A percentile compares a stretch with the other conserved stretches of the same genome.
Conservation (phyloP, 192 early-diverging fungal species). For the Fimicolochytrium jonesii region DNA sequence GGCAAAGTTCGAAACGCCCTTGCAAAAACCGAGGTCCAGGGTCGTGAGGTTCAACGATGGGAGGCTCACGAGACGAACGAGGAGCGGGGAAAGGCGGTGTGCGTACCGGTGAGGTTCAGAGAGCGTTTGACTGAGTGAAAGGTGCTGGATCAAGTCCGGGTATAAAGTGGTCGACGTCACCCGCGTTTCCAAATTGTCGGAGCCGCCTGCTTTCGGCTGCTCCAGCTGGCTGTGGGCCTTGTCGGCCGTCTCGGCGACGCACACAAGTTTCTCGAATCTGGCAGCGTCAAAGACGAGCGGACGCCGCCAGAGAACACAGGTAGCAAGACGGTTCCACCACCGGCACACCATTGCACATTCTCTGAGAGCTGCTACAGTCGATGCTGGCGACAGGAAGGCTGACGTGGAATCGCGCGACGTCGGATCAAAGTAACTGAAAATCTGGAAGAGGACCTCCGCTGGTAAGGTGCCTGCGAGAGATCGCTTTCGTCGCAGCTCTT, state of each 20-base stretch:
- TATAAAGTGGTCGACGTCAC: conserved; percentile 15
- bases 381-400: conserved; percentile 13
- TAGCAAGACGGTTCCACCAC: conserved; percentile 45
- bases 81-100: conserved; percentile 10
- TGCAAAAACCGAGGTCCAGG: conserved; percentile 55
- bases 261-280: conserved; percentile 31
- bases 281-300: conserved; percentile 38
- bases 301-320: conserved; percentile 42
- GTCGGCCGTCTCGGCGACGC: not conserved
- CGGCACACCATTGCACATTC: conserved; percentile 40
- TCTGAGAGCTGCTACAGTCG: conserved; percentile 28
- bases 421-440: conserved; percentile 29
- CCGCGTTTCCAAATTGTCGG: not conserved
- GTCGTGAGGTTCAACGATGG: conserved; percentile 31
- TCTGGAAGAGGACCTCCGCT: conserved; percentile 28
- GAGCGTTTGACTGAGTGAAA: conserved; percentile 26
- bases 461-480: conserved; percentile 12
- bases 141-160: conserved; percentile 11
- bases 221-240: not conserved
- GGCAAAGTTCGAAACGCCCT: conserved; percentile 54
- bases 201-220: not conserved
- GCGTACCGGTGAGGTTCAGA: conserved; percentile 24
- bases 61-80: conserved; percentile 21
- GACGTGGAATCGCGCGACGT: not conserved
- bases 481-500: not conserved